Conservation (phyloP, 176 grass and related monocot species). For the Miscanthus lutarioriparius region DNA sequence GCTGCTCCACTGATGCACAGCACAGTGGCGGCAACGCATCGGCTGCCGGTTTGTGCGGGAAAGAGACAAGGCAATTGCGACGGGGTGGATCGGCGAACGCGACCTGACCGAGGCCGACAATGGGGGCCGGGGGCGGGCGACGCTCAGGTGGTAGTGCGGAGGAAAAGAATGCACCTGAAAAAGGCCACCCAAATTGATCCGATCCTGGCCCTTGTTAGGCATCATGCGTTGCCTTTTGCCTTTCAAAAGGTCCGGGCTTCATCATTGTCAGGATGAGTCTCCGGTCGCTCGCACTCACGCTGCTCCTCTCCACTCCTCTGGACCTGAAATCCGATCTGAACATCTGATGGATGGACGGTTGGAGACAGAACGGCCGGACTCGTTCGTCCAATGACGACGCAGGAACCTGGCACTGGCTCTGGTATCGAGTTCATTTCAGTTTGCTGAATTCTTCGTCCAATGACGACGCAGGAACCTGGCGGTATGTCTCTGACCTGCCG, state of each 20-base stretch:
- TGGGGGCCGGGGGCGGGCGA: too few relatives aligned
- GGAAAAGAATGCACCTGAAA: slow-evolving; percentile 1
- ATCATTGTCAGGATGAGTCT: slow-evolving; percentile 22
- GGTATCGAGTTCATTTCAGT: too few relatives aligned
- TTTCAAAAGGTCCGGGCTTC: background rate
- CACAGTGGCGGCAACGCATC: background rate
- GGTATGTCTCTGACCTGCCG: background rate
- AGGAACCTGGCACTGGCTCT: background rate
- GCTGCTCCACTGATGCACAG: background rate
- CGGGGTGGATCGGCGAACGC: background rate
- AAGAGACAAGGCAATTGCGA: background rate
- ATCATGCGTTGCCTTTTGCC: slow-evolving; percentile 27
- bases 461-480: background rate
- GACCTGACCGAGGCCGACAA: background rate
- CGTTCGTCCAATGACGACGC: background rate
- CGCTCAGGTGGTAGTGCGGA: background rate
- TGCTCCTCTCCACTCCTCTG: background rate
- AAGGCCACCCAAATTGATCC: background rate
- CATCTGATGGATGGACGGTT: background rate
- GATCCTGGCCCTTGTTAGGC: background rate
- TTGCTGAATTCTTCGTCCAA: too few relatives aligned
- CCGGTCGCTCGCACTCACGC: slow-evolving; percentile 23
- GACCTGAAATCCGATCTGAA: background rate
- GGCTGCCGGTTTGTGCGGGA: background rate
- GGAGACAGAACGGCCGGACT: background rate